phyloP scores from a whole-genome alignment of 2,329 filamentous ascomycete genomes.

The Lasiodiplodia gonubiensis region DNA sequence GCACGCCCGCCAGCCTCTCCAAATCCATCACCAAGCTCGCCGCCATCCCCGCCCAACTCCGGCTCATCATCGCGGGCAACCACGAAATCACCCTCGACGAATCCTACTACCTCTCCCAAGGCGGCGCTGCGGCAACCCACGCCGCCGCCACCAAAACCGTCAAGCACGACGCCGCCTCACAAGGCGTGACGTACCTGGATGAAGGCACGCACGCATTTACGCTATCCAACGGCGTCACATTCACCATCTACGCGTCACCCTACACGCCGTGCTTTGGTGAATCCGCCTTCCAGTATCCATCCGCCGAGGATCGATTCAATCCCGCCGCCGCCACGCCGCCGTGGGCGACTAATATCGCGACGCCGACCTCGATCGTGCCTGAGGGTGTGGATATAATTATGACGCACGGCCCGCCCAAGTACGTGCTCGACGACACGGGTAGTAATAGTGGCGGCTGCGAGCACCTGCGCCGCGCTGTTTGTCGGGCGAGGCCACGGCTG shows the following conservation, averaged over 20 bases:
- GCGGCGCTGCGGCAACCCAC: conserved; percentile 35
- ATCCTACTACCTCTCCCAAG: conserved; percentile 48
- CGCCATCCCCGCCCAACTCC: conserved; percentile 59
- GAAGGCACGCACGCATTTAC: conserved; percentile 58
- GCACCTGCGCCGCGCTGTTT: conserved; percentile 58
- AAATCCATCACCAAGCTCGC: conserved; percentile 55
- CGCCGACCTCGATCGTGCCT: conserved; percentile 35
- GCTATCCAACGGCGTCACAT: conserved; percentile 51
- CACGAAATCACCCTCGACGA: conserved; percentile 65
- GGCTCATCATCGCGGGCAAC: conserved; percentile 68
- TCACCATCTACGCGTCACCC: conserved; percentile 59
- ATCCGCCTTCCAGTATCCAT: conserved; percentile 62
- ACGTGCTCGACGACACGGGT: conserved; percentile 53
- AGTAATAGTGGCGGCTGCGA: conserved; percentile 56
- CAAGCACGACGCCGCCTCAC: conserved; percentile 34
- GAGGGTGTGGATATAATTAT: conserved; percentile 62
- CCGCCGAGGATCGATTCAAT: conserved; percentile 60
- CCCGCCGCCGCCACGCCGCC: conserved; percentile 38
- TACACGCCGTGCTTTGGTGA: conserved; percentile 62
- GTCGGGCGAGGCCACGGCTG: conserved; percentile 57
- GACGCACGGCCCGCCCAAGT: conserved; percentile 65
- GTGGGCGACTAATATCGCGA: conserved; percentile 28
- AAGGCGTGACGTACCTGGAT: conserved; percentile 59
- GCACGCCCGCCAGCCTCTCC: conserved; percentile 55
- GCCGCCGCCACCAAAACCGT: conserved; percentile 29